Conservation (phyloP, 2,329 filamentous ascomycete genomes). For the Paracoccidioides brasiliensis region DNA sequence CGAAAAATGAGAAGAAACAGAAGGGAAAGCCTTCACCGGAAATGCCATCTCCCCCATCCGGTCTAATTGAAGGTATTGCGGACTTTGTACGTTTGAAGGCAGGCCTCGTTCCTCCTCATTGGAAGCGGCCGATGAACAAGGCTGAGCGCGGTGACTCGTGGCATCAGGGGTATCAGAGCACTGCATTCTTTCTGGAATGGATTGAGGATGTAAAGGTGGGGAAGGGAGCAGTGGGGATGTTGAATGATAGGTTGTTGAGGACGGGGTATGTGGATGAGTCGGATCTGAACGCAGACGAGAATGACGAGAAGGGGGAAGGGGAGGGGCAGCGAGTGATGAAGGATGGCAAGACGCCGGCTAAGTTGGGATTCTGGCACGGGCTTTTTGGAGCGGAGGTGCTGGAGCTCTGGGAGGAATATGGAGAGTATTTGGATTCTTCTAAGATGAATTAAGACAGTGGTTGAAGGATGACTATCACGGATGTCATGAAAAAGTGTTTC, state of each 20-base stretch:
- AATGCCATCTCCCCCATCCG: constrained; percentile 42
- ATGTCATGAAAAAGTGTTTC: background rate
- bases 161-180: constrained; percentile 83
- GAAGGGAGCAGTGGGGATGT: constrained; percentile 50
- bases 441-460: background rate
- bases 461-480: background rate
- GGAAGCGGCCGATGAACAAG: constrained; percentile 44
- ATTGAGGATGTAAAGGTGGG: constrained; percentile 60
- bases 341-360: background rate
- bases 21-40: background rate
- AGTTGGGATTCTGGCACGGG: constrained; percentile 23
- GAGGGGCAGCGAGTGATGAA: constrained; percentile 1
- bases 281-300: constrained; percentile 3
- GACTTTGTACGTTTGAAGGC: constrained; percentile 79
- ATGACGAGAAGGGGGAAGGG: constrained; percentile 21
- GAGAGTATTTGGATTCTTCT: constrained; percentile 31
- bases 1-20: background rate
- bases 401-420: constrained; percentile 65
- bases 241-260: constrained; percentile 27
- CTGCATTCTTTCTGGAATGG: constrained; percentile 82
- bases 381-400: constrained; percentile 53
- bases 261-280: constrained; percentile 24
- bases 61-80: constrained; percentile 79
- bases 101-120: constrained; percentile 66
- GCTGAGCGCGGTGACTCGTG: constrained; percentile 48